Base-by-base conservation (phyloP, 1,139 yeast species). In the Suhomyces coccinellae region DNA sequence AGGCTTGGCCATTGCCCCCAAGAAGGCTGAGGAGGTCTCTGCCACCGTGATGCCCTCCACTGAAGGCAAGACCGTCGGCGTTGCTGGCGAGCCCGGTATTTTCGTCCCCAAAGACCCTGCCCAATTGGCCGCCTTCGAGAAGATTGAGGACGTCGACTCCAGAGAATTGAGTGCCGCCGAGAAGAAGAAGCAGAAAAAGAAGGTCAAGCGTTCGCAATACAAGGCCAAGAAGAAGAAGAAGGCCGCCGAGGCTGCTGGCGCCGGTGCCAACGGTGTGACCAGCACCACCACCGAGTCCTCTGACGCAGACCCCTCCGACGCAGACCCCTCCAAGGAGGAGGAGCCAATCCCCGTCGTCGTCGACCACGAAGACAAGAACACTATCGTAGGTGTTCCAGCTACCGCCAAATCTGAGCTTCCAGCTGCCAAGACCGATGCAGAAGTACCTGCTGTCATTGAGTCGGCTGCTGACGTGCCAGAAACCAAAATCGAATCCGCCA, bases 1-100 rank as follows among this genome's bases (percentile, higher is more conserved):
- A 2, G 81, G 79, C 41, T 64, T 79, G 38, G 43, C 48, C 28
- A 45, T 44, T 9, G 26, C 22, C 13, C 14, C 36, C 24, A 20
- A 20, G 24, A 20, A 20, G 12, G 22, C 34, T 12, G 32, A 20
- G 16, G 70, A 62, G 14, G 57, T 69, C 33, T 66, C 66, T 41
- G 66, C 84, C 41, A 77, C 84, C n/a, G 86, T 80, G 14, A 54
- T 80, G 68, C 85, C 87, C 40, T 66, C 77, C 13, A 51, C 65
- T 24, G 85, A 79, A 54, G 76, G 73, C 31, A 52, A 66, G 43
- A 82, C 79, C 51, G 65, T 66, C 35, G 62, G 73, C 13, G 59
- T 77, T 36, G 54, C 69, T 40, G 86, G 86, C 33, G 87, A 81
- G 61, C 84, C 87, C 33, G 87, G 87, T 44, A 65, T 74, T 42